Conservation (phyloP, 2,329 filamentous ascomycete species). For the Venturia asperata region DNA sequence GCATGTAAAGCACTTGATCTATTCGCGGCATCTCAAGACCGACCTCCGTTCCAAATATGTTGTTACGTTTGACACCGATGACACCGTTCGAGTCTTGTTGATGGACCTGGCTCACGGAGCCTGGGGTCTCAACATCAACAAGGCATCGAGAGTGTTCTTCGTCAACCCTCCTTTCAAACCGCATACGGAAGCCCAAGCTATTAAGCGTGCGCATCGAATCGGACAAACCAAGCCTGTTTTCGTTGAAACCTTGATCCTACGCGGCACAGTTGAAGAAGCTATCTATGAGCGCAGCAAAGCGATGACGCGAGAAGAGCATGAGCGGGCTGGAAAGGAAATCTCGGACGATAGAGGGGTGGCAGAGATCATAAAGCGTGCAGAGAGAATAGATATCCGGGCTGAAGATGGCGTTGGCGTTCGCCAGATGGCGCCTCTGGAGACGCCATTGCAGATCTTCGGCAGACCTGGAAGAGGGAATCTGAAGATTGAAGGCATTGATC, state of each 20-base stretch:
- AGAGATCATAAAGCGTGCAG: constrained; percentile 51
- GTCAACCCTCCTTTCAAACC: constrained; percentile 82
- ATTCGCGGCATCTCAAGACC: constrained; percentile 55
- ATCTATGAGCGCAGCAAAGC: constrained; percentile 66
- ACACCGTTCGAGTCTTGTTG: constrained; percentile 66
- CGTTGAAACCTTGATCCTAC: constrained; percentile 79
- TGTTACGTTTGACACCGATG: constrained; percentile 64
- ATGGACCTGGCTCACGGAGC: constrained; percentile 91
- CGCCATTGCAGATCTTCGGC: constrained; percentile 41
- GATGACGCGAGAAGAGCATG: constrained; percentile 60
- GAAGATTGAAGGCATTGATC: constrained; percentile 19
- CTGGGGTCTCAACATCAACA: constrained; percentile 77
- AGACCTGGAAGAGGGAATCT: constrained; percentile 20
- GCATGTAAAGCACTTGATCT: constrained; percentile 56
- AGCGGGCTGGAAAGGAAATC: constrained; percentile 46
- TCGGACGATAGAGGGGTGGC: constrained; percentile 53
- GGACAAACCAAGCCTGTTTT: constrained; percentile 71
- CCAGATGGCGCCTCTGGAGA: constrained; percentile 38
- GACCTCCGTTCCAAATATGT: constrained; percentile 67
- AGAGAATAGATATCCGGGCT: constrained; percentile 39
- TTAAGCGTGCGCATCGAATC: constrained; percentile 82
- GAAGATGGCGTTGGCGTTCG: constrained; percentile 27
- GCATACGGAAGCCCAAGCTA: constrained; percentile 78
- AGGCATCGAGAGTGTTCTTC: constrained; percentile 81
- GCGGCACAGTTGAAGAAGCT: constrained; percentile 74